Conservation (phyloP, 2,329 filamentous ascomycete genomes). For the Nothopassalora personata region DNA sequence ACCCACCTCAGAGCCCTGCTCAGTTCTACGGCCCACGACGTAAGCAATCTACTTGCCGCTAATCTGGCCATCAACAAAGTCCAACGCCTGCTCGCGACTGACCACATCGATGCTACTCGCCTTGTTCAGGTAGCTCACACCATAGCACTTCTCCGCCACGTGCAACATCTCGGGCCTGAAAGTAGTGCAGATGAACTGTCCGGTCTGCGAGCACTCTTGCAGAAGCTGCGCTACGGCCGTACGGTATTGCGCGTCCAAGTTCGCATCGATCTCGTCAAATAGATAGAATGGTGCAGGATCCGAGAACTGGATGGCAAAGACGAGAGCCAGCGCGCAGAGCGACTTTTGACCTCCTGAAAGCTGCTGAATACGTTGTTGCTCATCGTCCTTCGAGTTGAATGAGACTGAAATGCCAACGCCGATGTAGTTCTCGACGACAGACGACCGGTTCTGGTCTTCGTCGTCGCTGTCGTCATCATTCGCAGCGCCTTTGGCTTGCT, state of each 20-base stretch:
- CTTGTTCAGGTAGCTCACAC: conserved; percentile 86
- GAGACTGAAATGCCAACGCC: conserved; percentile 96
- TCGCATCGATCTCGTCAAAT: conserved; percentile 98
- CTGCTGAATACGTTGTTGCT: conserved; percentile 96
- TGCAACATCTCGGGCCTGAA: conserved; percentile 95
- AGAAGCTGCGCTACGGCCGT: conserved; percentile 91
- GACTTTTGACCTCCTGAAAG: conserved; percentile 93
- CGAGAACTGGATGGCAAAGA: conserved; percentile 97
- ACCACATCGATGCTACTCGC: conserved; percentile 92
- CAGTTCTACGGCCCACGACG: not conserved
- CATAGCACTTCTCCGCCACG: conserved; percentile 96
- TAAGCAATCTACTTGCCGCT: conserved; percentile 12
- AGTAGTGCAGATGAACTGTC: conserved; percentile 96
- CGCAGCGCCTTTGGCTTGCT: conserved; percentile 48
- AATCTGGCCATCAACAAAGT: conserved; percentile 85
- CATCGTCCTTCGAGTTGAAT: conserved; percentile 97
- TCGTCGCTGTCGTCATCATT: conserved; percentile 55
- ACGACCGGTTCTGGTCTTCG: conserved; percentile 33
- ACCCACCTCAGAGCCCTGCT: not conserved
- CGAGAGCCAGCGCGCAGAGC: conserved; percentile 91
- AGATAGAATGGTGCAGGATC: conserved; percentile 98
- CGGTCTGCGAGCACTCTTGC: conserved; percentile 49
- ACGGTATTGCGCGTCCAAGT: conserved; percentile 94
- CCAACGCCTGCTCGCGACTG: conserved; percentile 75
- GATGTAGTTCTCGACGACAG: conserved; percentile 80